Conservation (phyloP, 73 alveolate genomes). For the Paramecium primaurelia region DNA sequence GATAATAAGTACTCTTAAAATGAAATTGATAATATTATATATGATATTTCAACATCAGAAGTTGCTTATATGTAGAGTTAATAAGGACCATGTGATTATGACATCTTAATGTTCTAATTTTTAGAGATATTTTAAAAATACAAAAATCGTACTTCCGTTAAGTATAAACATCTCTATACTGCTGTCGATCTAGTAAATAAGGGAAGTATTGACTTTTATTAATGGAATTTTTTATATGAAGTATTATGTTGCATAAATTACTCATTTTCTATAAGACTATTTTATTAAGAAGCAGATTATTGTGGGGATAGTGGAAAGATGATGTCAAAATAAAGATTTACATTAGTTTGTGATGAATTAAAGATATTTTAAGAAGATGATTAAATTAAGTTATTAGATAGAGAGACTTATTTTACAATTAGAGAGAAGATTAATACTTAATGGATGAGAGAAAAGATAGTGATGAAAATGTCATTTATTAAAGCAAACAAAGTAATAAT, state of each 20-base stretch:
- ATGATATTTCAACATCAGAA: neutral
- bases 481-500: neutral
- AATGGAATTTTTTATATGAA: slow-evolving; percentile 26
- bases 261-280: neutral
- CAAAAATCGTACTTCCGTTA: neutral
- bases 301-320: neutral
- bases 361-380: neutral
- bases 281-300: slow-evolving; percentile 24
- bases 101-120: neutral
- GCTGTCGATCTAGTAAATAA: neutral
- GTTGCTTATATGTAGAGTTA: neutral
- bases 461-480: slow-evolving; percentile 23
- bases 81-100: slow-evolving; percentile 24
- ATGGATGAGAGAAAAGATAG: slow-evolving; percentile 1
- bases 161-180: neutral
- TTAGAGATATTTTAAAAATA: neutral
- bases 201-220: neutral
- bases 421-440: neutral
- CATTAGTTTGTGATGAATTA: slow-evolving; percentile 31
- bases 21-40: neutral
- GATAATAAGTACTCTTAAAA: neutral
- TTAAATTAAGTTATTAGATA: neutral
- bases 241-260: neutral
- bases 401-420: neutral
- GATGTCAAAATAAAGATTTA: slow-evolving; percentile 38